Conservation (phyloP, 495 filamentous ascomycete species). For the Hypomontagnella submonticulosa region DNA sequence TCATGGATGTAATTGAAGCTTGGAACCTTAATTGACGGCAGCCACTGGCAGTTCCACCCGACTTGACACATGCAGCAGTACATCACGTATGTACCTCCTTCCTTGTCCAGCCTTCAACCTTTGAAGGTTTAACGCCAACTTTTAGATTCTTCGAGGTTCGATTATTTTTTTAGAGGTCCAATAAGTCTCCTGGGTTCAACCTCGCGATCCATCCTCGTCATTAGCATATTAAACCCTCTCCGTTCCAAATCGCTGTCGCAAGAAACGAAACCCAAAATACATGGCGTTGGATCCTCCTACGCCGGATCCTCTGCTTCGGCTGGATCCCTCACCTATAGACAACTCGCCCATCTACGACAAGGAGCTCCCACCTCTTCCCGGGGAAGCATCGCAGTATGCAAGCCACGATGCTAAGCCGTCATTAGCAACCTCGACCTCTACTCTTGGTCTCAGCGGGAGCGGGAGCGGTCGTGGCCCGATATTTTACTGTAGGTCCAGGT, state of each 20-base stretch:
- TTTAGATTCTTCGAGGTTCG: too few relatives aligned
- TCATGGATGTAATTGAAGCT: too few relatives aligned
- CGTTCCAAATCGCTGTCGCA: not conserved
- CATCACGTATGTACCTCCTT: too few relatives aligned
- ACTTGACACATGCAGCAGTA: too few relatives aligned
- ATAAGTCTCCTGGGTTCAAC: too few relatives aligned
- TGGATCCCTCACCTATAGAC: constrained; percentile 86
- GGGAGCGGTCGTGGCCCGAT: constrained; percentile 64
- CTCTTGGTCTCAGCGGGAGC: constrained; percentile 69
- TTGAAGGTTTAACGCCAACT: too few relatives aligned
- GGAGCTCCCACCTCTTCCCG: constrained; percentile 62
- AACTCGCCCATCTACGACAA: constrained; percentile 66
- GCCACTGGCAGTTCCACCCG: too few relatives aligned
- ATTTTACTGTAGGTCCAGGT: constrained; percentile 65
- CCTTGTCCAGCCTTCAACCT: too few relatives aligned
- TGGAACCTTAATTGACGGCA: too few relatives aligned
- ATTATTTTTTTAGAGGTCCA: too few relatives aligned
- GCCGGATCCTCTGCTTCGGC: constrained; percentile 69
- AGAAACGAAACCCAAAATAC: not conserved
- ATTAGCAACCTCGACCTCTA: constrained; percentile 34
- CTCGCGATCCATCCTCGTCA: too few relatives aligned
- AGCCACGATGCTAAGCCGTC: constrained; percentile 43
- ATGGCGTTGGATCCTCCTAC: constrained; percentile 41
- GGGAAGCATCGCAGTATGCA: constrained; percentile 43
- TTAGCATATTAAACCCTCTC: not conserved